These are phyloP conservation scores for Gremmenia infestans DNA, from an alignment of 2,329 filamentous ascomycete species.

Conservation along the genomic window DNA sequence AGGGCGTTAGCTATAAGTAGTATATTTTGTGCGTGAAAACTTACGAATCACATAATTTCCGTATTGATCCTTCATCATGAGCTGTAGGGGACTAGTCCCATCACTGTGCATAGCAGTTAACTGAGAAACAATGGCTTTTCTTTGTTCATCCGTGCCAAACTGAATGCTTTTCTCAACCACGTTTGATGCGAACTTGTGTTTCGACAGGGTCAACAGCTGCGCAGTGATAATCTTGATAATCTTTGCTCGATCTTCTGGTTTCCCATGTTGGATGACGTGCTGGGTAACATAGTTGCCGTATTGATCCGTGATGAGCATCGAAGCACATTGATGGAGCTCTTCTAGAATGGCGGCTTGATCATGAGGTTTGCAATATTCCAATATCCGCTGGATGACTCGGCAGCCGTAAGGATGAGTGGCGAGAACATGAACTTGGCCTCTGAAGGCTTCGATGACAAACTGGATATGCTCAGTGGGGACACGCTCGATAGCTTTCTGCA, in stretches of 20 bases:
- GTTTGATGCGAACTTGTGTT: constrained; percentile 95
- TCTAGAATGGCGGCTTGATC: constrained; percentile 68
- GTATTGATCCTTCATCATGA: constrained; percentile 83
- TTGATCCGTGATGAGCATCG: constrained; percentile 73
- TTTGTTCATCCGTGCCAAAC: constrained; percentile 63
- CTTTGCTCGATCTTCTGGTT: constrained; percentile 63
- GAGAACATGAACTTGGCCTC: constrained; percentile 66
- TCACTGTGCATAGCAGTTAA: constrained; percentile 56
- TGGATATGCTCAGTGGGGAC: constrained; percentile 73
- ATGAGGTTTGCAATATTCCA: constrained; percentile 72
- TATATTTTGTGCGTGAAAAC: constrained; percentile 35
- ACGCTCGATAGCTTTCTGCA: constrained; percentile 86
- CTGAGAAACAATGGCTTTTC: constrained; percentile 60
- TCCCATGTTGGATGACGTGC: constrained; percentile 78
- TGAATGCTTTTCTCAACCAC: constrained; percentile 92
- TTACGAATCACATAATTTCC: constrained; percentile 97
- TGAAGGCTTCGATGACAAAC: constrained; percentile 80
- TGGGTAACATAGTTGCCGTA: constrained; percentile 97
- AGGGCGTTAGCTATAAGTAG: constrained; percentile 1
- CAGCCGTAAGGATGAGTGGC: constrained; percentile 83
- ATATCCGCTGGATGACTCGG: constrained; percentile 85
- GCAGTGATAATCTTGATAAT: constrained; percentile 71
- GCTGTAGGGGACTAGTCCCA: constrained; percentile 64
- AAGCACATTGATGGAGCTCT: constrained; percentile 71
- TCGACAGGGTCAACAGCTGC: constrained; percentile 71